Evolutionary conservation across 306 rosid species (phyloP).

Genomic region (Cucumis hystrix): DNA sequence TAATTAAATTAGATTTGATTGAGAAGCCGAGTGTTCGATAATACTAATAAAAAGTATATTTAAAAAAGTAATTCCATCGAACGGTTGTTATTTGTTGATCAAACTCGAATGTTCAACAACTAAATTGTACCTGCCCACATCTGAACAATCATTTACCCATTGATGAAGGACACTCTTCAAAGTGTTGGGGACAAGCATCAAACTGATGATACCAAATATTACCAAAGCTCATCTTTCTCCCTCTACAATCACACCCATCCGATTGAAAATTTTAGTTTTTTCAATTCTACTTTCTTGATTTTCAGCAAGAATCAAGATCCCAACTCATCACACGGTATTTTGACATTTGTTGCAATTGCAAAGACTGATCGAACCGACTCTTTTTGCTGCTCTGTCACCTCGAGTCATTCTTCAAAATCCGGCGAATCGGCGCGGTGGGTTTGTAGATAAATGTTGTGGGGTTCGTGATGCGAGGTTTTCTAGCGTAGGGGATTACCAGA

Average conservation of each 20-base stretch:
- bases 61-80: background rate
- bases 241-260: background rate
- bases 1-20: too few species aligned
- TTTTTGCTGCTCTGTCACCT: background rate
- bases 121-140: background rate
- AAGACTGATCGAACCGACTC: slow-evolving; percentile 3
- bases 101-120: background rate
- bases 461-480: slow-evolving; percentile 11
- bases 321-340: slow-evolving; percentile 13
- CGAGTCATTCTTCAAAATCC: slow-evolving; percentile 8
- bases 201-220: background rate
- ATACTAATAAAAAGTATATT: too few species aligned
- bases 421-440: slow-evolving; percentile 15
- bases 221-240: background rate
- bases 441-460: slow-evolving; percentile 8
- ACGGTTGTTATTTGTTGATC: background rate
- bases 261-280: background rate
- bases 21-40: too few species aligned
- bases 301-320: slow-evolving; percentile 6
- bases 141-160: background rate
- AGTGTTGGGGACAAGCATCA: background rate
- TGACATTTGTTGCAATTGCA: background rate
- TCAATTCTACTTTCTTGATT: background rate
- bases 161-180: background rate
- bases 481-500: background rate